Base-by-base conservation (phyloP, 1,284 basidiomycete species). In the Coriolopsis trogii region DNA sequence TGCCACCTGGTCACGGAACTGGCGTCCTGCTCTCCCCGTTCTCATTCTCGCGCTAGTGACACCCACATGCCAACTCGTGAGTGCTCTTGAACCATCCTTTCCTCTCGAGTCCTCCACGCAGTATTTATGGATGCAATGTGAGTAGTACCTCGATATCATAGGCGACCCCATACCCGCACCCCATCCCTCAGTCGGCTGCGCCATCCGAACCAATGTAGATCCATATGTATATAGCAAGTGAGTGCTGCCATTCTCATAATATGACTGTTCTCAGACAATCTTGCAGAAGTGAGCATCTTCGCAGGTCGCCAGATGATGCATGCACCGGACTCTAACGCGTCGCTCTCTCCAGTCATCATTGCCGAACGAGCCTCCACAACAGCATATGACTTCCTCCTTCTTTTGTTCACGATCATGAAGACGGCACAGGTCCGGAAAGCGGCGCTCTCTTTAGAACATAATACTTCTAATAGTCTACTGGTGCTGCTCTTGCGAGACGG, bases 401-500 rank as follows among this genome's bases (percentile, higher is more conserved):
- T 63, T n/a, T 15, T 57, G 2, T 53, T 62, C 16, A 63, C 62
- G 7, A n/a, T 62, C 3, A 15, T 54, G 21, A 51, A 56, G 44
- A 57, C 62, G 3, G 12, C 52, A 12, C 16, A 41, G 7, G 30
- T 53, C 16, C 44, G 48, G 28, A 51, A 40, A 25, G n/a, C 38
- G 3, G 41, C 51, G 6, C 20, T 38, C 1, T 25, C 30, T 3
- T 25, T 53, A 24, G 43, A 53, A 24, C n/a, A n/a, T n/a, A n/a
- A 6, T 37, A 25, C 42, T 41, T 12, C 39, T 45, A 6, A n/a
- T n/a, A 45, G 43, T 36, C 26, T 62, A 26, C 33, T 44, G 28
- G 28, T 44, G 15, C 42, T 61, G n/a, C 40, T 63, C 4, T 30
- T 61, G 12, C 50, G 61, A 26, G 59, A 63, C 24, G 61, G 59